Conservation (phyloP, 2,329 filamentous ascomycete species). For the Claviceps sp. region DNA sequence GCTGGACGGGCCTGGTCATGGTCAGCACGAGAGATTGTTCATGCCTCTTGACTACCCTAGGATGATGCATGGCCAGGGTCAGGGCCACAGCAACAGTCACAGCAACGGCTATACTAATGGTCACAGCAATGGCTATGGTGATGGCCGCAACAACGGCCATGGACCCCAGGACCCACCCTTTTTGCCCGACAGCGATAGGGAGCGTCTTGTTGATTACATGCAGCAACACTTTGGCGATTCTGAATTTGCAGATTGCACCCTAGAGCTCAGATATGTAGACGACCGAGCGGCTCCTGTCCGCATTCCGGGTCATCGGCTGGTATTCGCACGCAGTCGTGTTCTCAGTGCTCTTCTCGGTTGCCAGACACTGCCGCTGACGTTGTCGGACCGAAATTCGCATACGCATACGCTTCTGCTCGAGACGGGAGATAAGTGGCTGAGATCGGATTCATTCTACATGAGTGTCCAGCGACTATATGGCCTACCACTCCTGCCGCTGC, state of each 20-base stretch:
- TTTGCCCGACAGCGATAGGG: slow-evolving; percentile 17
- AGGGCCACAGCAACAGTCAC: too few relatives aligned
- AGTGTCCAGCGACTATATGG: slow-evolving; percentile 46
- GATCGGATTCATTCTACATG: slow-evolving; percentile 42
- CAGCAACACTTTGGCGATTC: slow-evolving; percentile 21
- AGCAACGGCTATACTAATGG: too few relatives aligned
- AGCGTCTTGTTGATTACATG: slow-evolving; percentile 26
- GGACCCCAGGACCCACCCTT: slow-evolving; percentile 16
- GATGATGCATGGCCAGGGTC: slow-evolving; percentile 18
- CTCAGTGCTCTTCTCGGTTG: slow-evolving; percentile 16
- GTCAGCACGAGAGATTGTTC: slow-evolving; percentile 18
- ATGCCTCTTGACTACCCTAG: slow-evolving; percentile 17
- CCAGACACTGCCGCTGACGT: slow-evolving; percentile 17
- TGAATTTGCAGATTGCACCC: slow-evolving; percentile 28
- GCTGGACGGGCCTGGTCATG: slow-evolving; percentile 15
- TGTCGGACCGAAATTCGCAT: slow-evolving; percentile 12
- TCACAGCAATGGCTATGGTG: too few relatives aligned
- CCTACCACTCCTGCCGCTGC: slow-evolving; percentile 31
- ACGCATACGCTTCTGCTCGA: slow-evolving; percentile 26
- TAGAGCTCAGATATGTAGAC: slow-evolving; percentile 32
- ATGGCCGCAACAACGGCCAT: slow-evolving; percentile 7
- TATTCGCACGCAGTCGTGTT: slow-evolving; percentile 37
- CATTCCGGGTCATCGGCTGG: slow-evolving; percentile 40
- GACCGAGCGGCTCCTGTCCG: slow-evolving; percentile 24
- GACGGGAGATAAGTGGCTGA: slow-evolving; percentile 37